Evolutionary conservation across 2,329 filamentous ascomycete genomes (phyloP).

Genomic region (Cladosporium sphaerospermum): DNA sequence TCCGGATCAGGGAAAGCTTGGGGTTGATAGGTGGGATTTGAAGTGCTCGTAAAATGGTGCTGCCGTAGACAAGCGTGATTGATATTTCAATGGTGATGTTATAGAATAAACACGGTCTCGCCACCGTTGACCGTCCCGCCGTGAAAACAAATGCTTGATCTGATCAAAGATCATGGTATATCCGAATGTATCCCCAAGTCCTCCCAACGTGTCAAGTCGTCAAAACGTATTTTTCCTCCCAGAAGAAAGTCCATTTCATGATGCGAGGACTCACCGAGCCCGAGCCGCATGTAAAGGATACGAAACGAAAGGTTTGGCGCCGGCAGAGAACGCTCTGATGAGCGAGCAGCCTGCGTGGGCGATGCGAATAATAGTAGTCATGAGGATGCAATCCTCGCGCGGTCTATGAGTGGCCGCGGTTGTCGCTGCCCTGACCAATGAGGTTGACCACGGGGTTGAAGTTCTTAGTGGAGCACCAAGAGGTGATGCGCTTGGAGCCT

Average conservation of each 20-base stretch:
- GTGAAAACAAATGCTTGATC: neutral
- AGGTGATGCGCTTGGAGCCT: constrained; percentile 25
- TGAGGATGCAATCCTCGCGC: neutral
- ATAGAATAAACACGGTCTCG: neutral
- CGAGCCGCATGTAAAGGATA: neutral
- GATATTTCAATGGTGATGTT: neutral
- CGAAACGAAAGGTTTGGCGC: neutral
- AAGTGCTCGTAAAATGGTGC: too few relatives aligned
- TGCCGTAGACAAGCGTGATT: too few relatives aligned
- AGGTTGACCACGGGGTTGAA: constrained; percentile 33
- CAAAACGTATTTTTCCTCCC: neutral
- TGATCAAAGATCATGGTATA: constrained; percentile 6
- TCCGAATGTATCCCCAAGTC: constrained; percentile 4
- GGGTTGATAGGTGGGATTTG: too few relatives aligned
- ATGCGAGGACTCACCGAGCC: neutral
- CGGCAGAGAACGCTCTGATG: neutral
- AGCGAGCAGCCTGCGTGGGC: neutral
- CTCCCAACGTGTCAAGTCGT: constrained; percentile 7
- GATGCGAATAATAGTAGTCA: neutral
- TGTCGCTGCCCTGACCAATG: constrained; percentile 24
- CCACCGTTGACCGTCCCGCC: neutral
- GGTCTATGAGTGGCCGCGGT: constrained; percentile 8
- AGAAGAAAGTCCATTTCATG: neutral
- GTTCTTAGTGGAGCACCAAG: constrained; percentile 28
- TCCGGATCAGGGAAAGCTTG: neutral